Percentiles rank a stretch among this genome's conserved stretches.
These are phyloP conservation scores for Umbilicaria muhlenbergii DNA, from an alignment of 495 filamentous ascomycete genomes.

Conservation along the genomic window DNA sequence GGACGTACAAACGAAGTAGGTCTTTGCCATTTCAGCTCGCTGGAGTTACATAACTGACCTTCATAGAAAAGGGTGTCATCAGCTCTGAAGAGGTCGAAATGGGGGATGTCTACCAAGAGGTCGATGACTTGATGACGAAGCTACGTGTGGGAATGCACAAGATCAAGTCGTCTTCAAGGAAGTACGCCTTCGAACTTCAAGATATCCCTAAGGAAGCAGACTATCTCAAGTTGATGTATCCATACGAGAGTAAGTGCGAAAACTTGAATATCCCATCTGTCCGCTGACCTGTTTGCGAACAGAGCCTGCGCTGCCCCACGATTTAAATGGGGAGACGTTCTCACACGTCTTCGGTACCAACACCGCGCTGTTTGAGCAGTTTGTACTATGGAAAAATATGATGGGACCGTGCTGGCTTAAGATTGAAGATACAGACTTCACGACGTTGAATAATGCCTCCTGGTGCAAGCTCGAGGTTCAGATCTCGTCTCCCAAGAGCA, in stretches of 20 bases:
- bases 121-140: constrained; percentile 68
- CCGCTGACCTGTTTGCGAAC: not conserved
- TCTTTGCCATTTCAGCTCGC: not conserved
- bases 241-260: constrained; percentile 49
- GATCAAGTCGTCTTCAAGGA: constrained; percentile 75
- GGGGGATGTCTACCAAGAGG: constrained; percentile 79
- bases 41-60: constrained; percentile 1
- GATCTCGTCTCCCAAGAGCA: constrained; percentile 55
- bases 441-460: constrained; percentile 74
- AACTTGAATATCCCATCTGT: constrained; percentile 6
- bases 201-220: constrained; percentile 77
- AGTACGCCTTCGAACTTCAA: constrained; percentile 89
- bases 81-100: constrained; percentile 74
- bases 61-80: constrained; percentile 39
- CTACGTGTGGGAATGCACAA: constrained; percentile 77
- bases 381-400: constrained; percentile 93
- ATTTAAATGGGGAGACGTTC: constrained; percentile 72
- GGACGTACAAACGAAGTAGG: constrained; percentile 43
- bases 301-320: constrained; percentile 48
- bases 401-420: constrained; percentile 97
- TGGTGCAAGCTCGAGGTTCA: constrained; percentile 93
- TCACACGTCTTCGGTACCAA: constrained; percentile 91
- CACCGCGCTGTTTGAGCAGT: constrained; percentile 90
- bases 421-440: constrained; percentile 71
- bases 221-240: constrained; percentile 87